A percentile compares a stretch with the other conserved stretches of the same genome.
These are phyloP conservation scores for Lactarius deliciosus DNA, from an alignment of 768 basidiomycete species.

Conservation along the genomic window DNA sequence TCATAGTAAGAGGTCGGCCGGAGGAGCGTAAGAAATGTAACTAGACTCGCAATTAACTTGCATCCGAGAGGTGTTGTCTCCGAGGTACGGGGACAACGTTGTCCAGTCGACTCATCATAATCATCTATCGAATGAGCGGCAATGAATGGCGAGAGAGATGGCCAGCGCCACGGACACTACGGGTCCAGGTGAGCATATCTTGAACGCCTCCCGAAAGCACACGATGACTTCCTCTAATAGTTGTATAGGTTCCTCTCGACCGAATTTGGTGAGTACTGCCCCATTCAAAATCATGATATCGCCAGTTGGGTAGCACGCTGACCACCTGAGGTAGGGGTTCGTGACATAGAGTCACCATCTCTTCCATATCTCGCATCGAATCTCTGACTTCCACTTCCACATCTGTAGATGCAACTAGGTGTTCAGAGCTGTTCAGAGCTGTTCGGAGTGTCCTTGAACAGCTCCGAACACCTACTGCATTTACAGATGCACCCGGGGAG, in stretches of 20 bases:
- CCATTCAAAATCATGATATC: neutral
- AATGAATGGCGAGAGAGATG: conserved; percentile 2
- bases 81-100: neutral
- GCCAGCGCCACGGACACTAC: neutral
- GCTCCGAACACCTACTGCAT: too few species aligned
- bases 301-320: neutral
- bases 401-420: too few species aligned
- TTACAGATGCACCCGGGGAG: too few species aligned
- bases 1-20: neutral
- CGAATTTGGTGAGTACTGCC: neutral
- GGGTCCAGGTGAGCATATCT: neutral
- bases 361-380: neutral
- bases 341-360: neutral
- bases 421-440: too few species aligned
- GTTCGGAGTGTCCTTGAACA: too few species aligned
- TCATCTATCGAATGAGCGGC: neutral
- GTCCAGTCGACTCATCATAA: conserved; percentile 5
- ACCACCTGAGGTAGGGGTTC: neutral
- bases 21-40: neutral
- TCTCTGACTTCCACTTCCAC: neutral
- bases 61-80: neutral
- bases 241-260: neutral
- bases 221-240: neutral
- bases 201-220: neutral
- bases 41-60: neutral